Evolutionary conservation across 2,329 filamentous ascomycete species (phyloP).

Genomic region (Madurella mycetomatis): DNA sequence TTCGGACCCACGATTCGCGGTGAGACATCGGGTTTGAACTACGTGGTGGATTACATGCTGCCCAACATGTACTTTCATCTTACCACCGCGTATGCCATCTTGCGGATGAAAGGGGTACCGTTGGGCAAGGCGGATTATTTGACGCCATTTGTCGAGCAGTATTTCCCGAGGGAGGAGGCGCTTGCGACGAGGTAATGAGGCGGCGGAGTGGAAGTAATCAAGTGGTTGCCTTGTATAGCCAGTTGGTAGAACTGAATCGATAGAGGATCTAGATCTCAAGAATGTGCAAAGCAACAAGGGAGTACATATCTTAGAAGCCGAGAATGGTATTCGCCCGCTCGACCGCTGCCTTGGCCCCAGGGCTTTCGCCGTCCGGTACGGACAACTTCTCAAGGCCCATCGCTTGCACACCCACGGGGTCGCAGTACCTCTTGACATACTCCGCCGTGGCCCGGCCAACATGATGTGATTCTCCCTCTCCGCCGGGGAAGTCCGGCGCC

Average conservation of each 20-base stretch:
- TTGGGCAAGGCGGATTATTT: constrained; percentile 56
- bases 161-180: background rate
- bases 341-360: constrained; percentile 36
- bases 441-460: constrained; percentile 42
- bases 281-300: background rate
- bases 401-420: constrained; percentile 35
- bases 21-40: constrained; percentile 30
- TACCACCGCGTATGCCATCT: constrained; percentile 51
- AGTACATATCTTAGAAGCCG: constrained; percentile 37
- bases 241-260: background rate
- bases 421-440: constrained; percentile 33
- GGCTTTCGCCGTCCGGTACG: constrained; percentile 24
- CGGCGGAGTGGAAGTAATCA: no score
- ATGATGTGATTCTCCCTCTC: constrained; percentile 59
- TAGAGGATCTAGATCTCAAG: no score
- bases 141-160: constrained; percentile 13
- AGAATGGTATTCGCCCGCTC: constrained; percentile 41
- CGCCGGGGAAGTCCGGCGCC: constrained; percentile 67
- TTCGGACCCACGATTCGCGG: constrained; percentile 15
- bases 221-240: background rate
- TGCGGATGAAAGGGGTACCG: constrained; percentile 52
- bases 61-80: constrained; percentile 61
- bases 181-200: background rate
- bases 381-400: constrained; percentile 43
- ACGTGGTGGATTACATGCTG: constrained; percentile 42